phyloP scores from a whole-genome alignment of 805 yeast species.

The Yarrowia deformans region DNA sequence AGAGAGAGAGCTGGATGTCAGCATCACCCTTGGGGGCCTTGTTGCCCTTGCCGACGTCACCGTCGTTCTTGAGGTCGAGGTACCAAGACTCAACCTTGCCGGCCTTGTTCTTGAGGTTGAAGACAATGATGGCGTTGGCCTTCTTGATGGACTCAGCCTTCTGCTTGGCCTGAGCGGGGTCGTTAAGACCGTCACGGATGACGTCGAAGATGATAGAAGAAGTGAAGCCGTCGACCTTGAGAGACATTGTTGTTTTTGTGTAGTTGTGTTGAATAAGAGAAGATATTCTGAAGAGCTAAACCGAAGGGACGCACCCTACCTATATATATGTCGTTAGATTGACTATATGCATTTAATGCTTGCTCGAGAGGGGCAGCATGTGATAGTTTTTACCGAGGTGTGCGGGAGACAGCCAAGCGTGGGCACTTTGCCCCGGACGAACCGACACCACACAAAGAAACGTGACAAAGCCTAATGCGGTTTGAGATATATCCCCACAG shows the following conservation, averaged over 20 bases:
- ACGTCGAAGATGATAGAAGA: constrained; percentile 53
- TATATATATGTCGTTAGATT: constrained; percentile 25
- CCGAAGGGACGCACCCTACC: constrained; percentile 21
- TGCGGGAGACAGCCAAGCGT: constrained; percentile 25
- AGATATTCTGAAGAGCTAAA: constrained; percentile 17
- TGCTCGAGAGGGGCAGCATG: constrained; percentile 40
- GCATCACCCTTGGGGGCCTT: constrained; percentile 54
- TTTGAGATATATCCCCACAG: constrained; percentile 37
- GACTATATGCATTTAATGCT: constrained; percentile 36
- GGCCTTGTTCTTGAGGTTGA: constrained; percentile 69
- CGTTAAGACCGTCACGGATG: constrained; percentile 48
- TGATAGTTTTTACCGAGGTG: constrained; percentile 40
- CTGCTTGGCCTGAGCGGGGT: constrained; percentile 44
- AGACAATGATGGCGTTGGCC: constrained; percentile 69
- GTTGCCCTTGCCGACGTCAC: constrained; percentile 57
- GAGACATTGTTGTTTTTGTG: constrained; percentile 40
- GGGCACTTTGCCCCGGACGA: constrained; percentile 36
- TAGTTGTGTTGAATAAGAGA: not conserved
- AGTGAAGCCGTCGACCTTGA: constrained; percentile 49
- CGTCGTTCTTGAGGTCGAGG: constrained; percentile 70
- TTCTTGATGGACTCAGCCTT: constrained; percentile 51
- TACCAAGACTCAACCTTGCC: constrained; percentile 68
- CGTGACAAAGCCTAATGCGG: constrained; percentile 31
- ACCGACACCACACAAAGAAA: constrained; percentile 39
- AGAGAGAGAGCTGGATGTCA: constrained; percentile 70